Evolutionary conservation across 1,284 basidiomycete genomes (phyloP).

Genomic region (Melampsora larici-populina): DNA sequence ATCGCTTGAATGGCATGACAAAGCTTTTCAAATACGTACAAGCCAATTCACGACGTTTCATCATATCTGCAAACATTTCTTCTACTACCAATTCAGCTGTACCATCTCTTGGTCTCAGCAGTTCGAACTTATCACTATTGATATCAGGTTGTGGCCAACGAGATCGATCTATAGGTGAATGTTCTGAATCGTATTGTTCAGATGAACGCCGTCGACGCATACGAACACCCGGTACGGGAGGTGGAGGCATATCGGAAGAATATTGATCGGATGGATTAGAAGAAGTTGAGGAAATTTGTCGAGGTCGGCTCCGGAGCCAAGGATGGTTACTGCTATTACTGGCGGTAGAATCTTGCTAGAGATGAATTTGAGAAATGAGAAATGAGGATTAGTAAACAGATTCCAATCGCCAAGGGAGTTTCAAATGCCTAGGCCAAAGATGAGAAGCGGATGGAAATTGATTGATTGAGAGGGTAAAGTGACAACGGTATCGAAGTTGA

Average conservation of each 20-base stretch:
- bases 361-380: not conserved
- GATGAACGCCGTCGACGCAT: not conserved
- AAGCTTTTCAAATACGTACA: slow-evolving; percentile 10
- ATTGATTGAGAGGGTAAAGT: too few relatives aligned
- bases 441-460: too few relatives aligned
- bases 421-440: not conserved
- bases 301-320: not conserved
- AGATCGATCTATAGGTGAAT: slow-evolving; percentile 1
- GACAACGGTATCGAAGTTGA: too few relatives aligned
- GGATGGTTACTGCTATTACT: slow-evolving; percentile 8
- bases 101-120: slow-evolving; percentile 18
- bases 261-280: not conserved
- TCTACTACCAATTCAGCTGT: slow-evolving; percentile 11
- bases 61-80: slow-evolving; percentile 43
- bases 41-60: slow-evolving; percentile 37
- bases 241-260: slow-evolving; percentile 9
- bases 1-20: too few relatives aligned
- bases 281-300: slow-evolving; percentile 7
- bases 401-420: not conserved
- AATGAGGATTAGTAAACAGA: not conserved
- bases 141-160: slow-evolving; percentile 30
- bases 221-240: not conserved
- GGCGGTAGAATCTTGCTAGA: not conserved
- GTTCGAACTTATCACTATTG: slow-evolving; percentile 30
- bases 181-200: not conserved